Percentiles rank a stretch among this genome's conserved stretches.
These are phyloP conservation scores for Metschnikowia gruessii DNA, from an alignment of 805 yeast genomes.

Conservation along the genomic window DNA sequence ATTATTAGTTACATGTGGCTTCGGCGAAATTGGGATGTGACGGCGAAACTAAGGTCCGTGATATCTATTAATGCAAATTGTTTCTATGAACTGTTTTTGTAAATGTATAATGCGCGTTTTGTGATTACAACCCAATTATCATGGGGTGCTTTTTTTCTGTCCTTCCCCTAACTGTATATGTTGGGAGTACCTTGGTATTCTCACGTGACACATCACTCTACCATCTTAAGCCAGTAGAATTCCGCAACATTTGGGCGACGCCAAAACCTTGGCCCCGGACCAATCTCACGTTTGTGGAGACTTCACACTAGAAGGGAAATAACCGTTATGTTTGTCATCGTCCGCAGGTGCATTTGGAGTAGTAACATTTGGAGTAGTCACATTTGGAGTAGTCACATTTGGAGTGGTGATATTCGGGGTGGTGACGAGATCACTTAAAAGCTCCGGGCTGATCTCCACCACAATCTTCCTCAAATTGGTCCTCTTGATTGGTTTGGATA, in stretches of 20 bases:
- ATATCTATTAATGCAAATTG: neutral
- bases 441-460: constrained; percentile 41
- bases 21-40: too few relatives aligned
- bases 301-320: neutral
- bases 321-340: constrained; percentile 9
- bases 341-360: constrained; percentile 21
- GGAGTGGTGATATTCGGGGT: constrained; percentile 24
- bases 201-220: neutral
- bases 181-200: too few relatives aligned
- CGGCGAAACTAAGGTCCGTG: neutral
- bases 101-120: too few relatives aligned
- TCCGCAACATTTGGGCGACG: too few relatives aligned
- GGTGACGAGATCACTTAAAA: constrained; percentile 32
- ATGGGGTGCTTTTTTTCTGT: too few relatives aligned
- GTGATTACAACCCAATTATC: too few relatives aligned
- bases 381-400: neutral
- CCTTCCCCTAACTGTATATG: too few relatives aligned
- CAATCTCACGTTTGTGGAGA: neutral
- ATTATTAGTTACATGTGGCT: too few relatives aligned
- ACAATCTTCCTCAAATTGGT: constrained; percentile 60
- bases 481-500: constrained; percentile 84
- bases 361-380: too few relatives aligned
- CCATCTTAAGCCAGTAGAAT: too few relatives aligned
- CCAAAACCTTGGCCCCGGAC: too few relatives aligned
- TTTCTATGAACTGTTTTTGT: neutral